Evolutionary conservation across 331 rosid species (phyloP).

Genomic region (Malus hybrid): DNA sequence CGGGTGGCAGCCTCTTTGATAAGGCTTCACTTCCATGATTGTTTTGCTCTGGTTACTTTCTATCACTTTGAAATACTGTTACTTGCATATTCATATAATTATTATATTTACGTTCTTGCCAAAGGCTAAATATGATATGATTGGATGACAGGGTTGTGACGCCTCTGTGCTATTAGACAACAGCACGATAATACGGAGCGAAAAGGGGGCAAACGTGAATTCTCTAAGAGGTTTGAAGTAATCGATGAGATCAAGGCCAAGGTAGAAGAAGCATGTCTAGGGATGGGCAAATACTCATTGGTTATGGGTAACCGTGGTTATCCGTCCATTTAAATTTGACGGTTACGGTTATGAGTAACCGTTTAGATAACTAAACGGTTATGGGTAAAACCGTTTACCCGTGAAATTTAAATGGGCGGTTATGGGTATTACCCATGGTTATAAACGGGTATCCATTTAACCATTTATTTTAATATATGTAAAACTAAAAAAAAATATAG

Average conservation of each 20-base stretch:
- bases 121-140: no score
- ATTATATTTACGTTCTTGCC: no score
- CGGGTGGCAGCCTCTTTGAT: slow-evolving; percentile 76
- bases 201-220: slow-evolving; percentile 60
- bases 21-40: slow-evolving; percentile 81
- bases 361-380: no score
- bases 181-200: slow-evolving; percentile 39
- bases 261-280: slow-evolving; percentile 60
- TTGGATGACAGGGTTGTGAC: slow-evolving; percentile 53
- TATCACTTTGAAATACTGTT: no score
- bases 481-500: no score
- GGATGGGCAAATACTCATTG: slow-evolving; percentile 1
- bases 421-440: no score
- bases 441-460: no score
- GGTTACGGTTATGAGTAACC: no score
- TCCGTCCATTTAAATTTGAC: slow-evolving; percentile 21
- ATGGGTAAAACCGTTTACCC: no score
- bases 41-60: slow-evolving; percentile 53
- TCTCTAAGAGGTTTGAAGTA: slow-evolving; percentile 72
- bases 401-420: no score
- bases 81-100: no score
- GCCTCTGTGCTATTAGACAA: slow-evolving; percentile 69
- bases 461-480: no score
- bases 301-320: slow-evolving; percentile 58
- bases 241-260: slow-evolving; percentile 63